Evolutionary conservation across 345 rosid species (phyloP).

Genomic region (Aurinia saxatilis): DNA sequence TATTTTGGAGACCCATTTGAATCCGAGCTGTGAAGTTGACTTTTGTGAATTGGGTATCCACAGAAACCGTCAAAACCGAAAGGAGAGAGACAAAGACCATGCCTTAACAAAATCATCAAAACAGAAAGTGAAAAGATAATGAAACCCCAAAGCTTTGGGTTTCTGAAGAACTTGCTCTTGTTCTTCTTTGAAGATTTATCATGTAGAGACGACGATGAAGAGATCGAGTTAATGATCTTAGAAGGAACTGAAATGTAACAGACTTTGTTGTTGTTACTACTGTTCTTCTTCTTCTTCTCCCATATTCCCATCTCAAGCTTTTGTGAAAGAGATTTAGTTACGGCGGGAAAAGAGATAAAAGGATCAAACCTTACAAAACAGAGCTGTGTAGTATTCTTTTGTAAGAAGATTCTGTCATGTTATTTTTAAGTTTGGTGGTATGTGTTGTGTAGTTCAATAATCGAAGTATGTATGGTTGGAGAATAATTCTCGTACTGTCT

Average conservation of each 20-base stretch:
- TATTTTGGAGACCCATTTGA: conserved; percentile 15
- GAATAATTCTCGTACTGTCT: not conserved
- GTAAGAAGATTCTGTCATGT: conserved; percentile 6
- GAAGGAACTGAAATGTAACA: conserved; percentile 55
- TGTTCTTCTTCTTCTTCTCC: conserved; percentile 25
- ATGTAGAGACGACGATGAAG: conserved; percentile 59
- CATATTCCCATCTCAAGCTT: conserved; percentile 35
- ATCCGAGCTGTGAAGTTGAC: conserved; percentile 22
- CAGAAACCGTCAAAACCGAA: conserved; percentile 5
- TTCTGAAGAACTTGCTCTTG: conserved; percentile 25
- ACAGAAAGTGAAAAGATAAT: conserved; percentile 51
- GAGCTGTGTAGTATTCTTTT: not conserved
- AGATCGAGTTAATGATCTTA: conserved; percentile 43
- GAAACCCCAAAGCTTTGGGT: conserved; percentile 49
- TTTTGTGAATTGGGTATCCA: conserved; percentile 35
- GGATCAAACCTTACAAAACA: not conserved
- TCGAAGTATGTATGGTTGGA: conserved; percentile 7
- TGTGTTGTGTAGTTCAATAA: not conserved
- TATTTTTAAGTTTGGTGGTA: not conserved
- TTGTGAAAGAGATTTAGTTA: not conserved
- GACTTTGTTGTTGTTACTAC: conserved; percentile 30
- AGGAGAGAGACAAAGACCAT: conserved; percentile 41
- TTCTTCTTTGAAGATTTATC: conserved; percentile 27
- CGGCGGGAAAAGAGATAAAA: conserved; percentile 26
- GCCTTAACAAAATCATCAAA: conserved; percentile 36